Evolutionary conservation across 371 early-diverging fungal genomes (phyloP).

Genomic region (Paraphysoderma sedebokerense): DNA sequence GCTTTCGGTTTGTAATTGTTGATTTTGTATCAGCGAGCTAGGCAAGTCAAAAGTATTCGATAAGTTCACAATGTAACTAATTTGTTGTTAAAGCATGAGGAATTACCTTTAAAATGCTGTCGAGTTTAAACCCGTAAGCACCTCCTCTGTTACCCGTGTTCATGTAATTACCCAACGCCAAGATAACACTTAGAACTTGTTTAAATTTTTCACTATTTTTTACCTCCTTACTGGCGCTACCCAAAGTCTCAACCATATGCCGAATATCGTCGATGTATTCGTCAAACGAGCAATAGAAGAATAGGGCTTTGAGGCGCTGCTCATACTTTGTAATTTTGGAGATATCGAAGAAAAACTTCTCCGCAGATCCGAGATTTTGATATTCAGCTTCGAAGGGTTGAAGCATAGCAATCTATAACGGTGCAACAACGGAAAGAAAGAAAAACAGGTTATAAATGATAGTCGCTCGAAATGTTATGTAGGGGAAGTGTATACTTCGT

Average conservation of each 20-base stretch:
- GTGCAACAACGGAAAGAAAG: no score
- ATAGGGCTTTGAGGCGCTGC: slow-evolving; percentile 20
- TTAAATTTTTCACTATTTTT: slow-evolving; percentile 18
- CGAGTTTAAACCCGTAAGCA: slow-evolving; percentile 34
- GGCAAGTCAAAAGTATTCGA: background rate
- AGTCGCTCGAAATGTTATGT: no score
- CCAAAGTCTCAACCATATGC: slow-evolving; percentile 10
- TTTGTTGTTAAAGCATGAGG: background rate
- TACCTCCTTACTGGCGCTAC: slow-evolving; percentile 17
- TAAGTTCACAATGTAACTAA: background rate
- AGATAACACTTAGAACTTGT: slow-evolving; percentile 18
- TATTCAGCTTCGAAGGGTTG: slow-evolving; percentile 14
- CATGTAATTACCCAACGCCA: slow-evolving; percentile 34
- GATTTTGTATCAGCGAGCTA: slow-evolving; percentile 24
- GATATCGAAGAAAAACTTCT: slow-evolving; percentile 20
- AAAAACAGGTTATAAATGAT: background rate
- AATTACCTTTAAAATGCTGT: slow-evolving; percentile 19
- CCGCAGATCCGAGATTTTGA: slow-evolving; percentile 19
- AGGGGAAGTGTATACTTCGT: slow-evolving; percentile 14
- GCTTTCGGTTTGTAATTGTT: slow-evolving; percentile 14
- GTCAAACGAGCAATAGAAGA: slow-evolving; percentile 13
- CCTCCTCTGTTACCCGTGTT: slow-evolving; percentile 30
- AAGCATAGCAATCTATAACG: background rate
- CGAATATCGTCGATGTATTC: slow-evolving; percentile 21
- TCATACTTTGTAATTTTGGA: slow-evolving; percentile 15